These are phyloP conservation scores for Knoxia roxburghii DNA, from an alignment of 257 asterid genomes.

Conservation along the genomic window DNA sequence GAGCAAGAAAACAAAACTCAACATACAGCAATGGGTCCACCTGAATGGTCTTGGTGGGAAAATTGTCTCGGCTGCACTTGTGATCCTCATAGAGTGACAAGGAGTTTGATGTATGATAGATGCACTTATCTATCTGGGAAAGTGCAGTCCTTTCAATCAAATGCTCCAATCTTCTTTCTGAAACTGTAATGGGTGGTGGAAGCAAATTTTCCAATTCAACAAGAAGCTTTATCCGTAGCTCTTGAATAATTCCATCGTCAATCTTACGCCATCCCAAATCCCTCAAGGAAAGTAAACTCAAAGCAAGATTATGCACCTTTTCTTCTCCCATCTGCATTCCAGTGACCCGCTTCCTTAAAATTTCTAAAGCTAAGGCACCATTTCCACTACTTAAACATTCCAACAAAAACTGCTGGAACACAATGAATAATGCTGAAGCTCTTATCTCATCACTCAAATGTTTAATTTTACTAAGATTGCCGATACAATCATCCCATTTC, in stretches of 20 bases:
- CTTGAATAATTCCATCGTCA: slow-evolving; percentile 32
- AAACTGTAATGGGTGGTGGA: slow-evolving; percentile 71
- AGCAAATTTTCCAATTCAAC: slow-evolving; percentile 51
- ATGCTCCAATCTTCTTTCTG: slow-evolving; percentile 78
- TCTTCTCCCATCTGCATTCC: slow-evolving; percentile 42
- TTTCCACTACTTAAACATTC: slow-evolving; percentile 61
- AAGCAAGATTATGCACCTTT: slow-evolving; percentile 56
- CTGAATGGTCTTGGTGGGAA: slow-evolving; percentile 81
- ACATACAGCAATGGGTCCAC: slow-evolving; percentile 33
- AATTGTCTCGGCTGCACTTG: slow-evolving; percentile 56
- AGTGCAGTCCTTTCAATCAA: slow-evolving; percentile 67
- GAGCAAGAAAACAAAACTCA: background rate
- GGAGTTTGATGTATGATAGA: slow-evolving; percentile 51
- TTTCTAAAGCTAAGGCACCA: slow-evolving; percentile 46
- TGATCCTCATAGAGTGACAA: slow-evolving; percentile 75
- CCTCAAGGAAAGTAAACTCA: slow-evolving; percentile 42
- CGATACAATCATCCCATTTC: slow-evolving; percentile 64
- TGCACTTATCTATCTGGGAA: slow-evolving; percentile 61
- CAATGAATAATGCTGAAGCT: slow-evolving; percentile 54
- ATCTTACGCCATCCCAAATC: slow-evolving; percentile 36
- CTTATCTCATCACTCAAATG: slow-evolving; percentile 52
- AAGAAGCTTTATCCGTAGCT: slow-evolving; percentile 40
- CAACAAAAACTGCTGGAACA: slow-evolving; percentile 63
- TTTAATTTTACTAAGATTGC: slow-evolving; percentile 31
- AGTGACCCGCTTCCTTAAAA: slow-evolving; percentile 46